Base-by-base conservation (phyloP, 2,329 filamentous ascomycete species). In the Rachicladosporium sp. region DNA sequence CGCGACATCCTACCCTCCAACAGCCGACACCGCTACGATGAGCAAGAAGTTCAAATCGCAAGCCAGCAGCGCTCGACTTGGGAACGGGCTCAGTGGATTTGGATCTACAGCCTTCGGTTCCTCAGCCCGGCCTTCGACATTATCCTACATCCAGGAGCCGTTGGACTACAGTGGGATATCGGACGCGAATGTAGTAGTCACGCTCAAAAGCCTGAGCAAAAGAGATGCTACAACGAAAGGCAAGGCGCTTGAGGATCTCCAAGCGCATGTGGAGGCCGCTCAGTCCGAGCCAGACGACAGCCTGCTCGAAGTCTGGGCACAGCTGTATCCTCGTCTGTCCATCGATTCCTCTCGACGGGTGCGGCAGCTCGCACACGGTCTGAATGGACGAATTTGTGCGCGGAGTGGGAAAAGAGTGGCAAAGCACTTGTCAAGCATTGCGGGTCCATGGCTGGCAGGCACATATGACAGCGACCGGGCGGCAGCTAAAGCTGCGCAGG, bases 141-240 rank as follows among this genome's bases (percentile, higher is more conserved):
- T 98, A 31, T 94, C 88, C 33, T 95, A 94, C 64, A 75, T 96
- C 38, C 71, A 82, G 38, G 87, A 93, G 53, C 84, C 86, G 7
- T 83, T 84, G 35, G 82, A 94, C 53, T 76, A 94, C 49, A 77
- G 78, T 29, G 67, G 66, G 32, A 77, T 98, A 43, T 81, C 78
- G 33, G 80, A 94, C 51, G 73, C 87, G 6, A 82, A 91, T 53
- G 70, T 89, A 30, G 77, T 89, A 30, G 86, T 96, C 10, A 77
- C 80, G n/a, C 85, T 95, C 65, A 93, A 95, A 62, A 94, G 93
- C 51, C 64, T 95, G 3, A 72, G 80, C 37, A 98, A 96, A 65
- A 93, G 91, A 63, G 89, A 95, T 64, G 81, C 80, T 53, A 93
- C 78, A 9, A 98, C 91, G 30, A 93, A 94, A 58, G 73, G 81